phyloP scores from a whole-genome alignment of 495 filamentous ascomycete species.

The Margaritispora aquatica region DNA sequence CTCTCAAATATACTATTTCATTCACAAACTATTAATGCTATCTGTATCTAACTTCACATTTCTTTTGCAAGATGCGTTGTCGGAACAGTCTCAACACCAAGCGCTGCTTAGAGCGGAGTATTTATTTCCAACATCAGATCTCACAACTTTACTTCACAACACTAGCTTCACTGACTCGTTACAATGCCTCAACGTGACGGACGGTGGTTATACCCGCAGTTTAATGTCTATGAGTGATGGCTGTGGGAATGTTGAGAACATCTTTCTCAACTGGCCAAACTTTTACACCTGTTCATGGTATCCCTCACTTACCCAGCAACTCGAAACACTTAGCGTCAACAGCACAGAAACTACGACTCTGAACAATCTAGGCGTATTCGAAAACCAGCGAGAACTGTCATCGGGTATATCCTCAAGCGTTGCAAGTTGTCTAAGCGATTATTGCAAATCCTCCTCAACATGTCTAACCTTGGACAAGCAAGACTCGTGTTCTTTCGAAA shows the following conservation, averaged over 20 bases:
- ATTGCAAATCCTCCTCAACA: not conserved
- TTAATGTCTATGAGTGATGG: not conserved
- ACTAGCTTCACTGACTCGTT: not conserved
- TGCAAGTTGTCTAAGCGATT: slow-evolving; percentile 3
- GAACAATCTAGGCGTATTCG: not conserved
- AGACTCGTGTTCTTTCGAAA: not conserved
- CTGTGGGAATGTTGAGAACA: not conserved
- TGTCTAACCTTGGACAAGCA: not conserved
- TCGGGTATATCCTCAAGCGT: not conserved
- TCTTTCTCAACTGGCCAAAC: slow-evolving; percentile 9
- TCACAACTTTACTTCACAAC: slow-evolving; percentile 3
- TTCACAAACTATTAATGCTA: not conserved
- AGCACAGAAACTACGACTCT: not conserved
- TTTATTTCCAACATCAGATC: not conserved
- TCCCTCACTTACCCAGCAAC: not conserved
- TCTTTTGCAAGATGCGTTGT: not conserved
- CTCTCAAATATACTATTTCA: not conserved
- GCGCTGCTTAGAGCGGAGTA: not conserved
- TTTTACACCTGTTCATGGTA: slow-evolving; percentile 16
- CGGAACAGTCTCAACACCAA: not conserved
- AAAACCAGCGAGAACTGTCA: not conserved
- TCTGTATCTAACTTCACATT: not conserved
- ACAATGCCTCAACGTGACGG: not conserved
- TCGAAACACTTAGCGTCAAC: not conserved
- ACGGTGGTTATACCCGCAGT: not conserved